Percentiles rank a stretch among this genome's conserved stretches.
Evolutionary conservation across 768 basidiomycete species (phyloP).

Genomic region (Podaxis carcinomalis): DNA sequence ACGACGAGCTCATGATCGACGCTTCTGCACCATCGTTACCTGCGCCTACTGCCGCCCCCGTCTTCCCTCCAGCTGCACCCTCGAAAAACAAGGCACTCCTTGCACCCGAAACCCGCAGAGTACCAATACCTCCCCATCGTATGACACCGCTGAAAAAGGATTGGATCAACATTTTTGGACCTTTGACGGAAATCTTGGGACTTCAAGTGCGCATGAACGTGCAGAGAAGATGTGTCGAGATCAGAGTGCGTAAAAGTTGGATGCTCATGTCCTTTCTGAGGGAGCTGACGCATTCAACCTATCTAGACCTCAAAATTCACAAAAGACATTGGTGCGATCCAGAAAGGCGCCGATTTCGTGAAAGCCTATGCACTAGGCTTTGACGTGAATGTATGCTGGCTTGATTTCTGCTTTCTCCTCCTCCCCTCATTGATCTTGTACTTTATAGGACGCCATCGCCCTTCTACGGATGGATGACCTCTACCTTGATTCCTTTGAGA

Average conservation of each 20-base stretch:
- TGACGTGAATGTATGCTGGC: constrained; percentile 74
- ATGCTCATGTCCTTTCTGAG: background rate
- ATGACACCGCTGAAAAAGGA: constrained; percentile 97
- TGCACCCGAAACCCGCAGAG: constrained; percentile 82
- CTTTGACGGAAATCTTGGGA: constrained; percentile 90
- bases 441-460: constrained; percentile 85
- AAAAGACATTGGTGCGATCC: constrained; percentile 87
- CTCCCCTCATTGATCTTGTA: background rate
- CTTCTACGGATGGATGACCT: constrained; percentile 93
- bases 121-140: constrained; percentile 92
- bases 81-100: constrained; percentile 44
- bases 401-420: background rate
- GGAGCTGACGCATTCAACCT: background rate
- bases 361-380: constrained; percentile 95
- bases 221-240: constrained; percentile 83
- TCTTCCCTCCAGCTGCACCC: constrained; percentile 67
- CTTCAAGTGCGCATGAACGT: constrained; percentile 98
- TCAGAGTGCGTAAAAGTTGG: constrained; percentile 59
- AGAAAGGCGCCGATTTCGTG: constrained; percentile 96
- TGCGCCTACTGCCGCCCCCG: constrained; percentile 49
- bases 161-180: constrained; percentile 94
- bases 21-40: constrained; percentile 29
- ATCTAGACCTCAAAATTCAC: constrained; percentile 89
- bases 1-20: constrained; percentile 32
- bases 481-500: constrained; percentile 97